Conservation (phyloP, 176 grass and related monocot species). For the Lolium rigidum region DNA sequence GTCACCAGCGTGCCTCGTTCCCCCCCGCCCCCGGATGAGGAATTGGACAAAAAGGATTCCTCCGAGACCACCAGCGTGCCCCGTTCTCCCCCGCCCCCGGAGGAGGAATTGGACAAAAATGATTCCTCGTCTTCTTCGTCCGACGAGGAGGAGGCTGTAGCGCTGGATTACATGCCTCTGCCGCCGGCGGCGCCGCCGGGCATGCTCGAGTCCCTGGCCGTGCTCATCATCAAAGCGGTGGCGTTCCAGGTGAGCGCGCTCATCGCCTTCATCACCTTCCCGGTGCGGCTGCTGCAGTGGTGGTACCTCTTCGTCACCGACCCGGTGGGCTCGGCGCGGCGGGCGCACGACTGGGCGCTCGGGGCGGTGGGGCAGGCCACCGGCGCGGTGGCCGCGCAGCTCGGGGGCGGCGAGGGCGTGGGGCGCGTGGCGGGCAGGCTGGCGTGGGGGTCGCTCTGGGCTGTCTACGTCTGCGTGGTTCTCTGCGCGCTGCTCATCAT, state of each 20-base stretch:
- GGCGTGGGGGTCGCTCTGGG: conserved; percentile 71
- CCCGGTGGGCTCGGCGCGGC: conserved; percentile 54
- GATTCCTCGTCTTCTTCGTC: not conserved
- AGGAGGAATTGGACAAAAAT: conserved; percentile 1
- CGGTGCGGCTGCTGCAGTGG: conserved; percentile 68
- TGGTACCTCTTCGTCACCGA: conserved; percentile 62
- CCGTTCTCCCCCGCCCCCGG: not conserved
- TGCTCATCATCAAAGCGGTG: conserved; percentile 69
- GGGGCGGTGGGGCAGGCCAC: conserved; percentile 47
- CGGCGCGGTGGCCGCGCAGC: conserved; percentile 23
- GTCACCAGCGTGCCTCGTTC: conserved; percentile 16
- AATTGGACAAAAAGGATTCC: not conserved
- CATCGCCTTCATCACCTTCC: conserved; percentile 56
- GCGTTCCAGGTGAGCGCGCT: conserved; percentile 70
- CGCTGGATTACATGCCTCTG: not conserved
- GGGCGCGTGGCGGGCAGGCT: conserved; percentile 59
- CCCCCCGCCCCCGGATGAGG: not conserved
- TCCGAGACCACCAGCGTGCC: conserved; percentile 35
- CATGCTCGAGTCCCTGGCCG: conserved; percentile 51
- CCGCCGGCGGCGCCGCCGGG: not conserved
- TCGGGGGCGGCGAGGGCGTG: conserved; percentile 42
- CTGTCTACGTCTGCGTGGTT: conserved; percentile 66
- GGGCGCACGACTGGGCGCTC: conserved; percentile 39
- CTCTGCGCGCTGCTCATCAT: conserved; percentile 61
- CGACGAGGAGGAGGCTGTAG: not conserved